These are phyloP conservation scores for Daldinia sp. DNA, from an alignment of 2,329 filamentous ascomycete species.

Conservation along the genomic window DNA sequence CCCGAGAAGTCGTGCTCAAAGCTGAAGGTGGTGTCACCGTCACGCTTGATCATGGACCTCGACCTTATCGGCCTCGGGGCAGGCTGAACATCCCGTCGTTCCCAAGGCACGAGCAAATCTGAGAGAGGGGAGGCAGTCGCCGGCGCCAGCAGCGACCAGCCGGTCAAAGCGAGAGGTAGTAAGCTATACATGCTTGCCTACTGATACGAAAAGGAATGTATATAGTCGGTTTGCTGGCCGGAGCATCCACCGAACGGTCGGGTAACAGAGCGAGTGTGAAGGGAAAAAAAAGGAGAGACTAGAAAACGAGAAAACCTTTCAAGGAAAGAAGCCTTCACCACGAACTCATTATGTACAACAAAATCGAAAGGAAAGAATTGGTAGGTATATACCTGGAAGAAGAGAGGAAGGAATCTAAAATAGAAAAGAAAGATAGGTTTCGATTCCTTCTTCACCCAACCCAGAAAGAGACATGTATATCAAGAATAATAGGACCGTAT, in stretches of 20 bases:
- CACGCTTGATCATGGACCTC: constrained; percentile 29
- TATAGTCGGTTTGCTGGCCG: constrained; percentile 18
- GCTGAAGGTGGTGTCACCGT: constrained; percentile 37
- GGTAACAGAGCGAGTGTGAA: constrained; percentile 3
- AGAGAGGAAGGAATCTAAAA: not conserved
- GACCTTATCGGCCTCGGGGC: not conserved
- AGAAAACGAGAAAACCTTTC: not conserved
- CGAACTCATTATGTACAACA: constrained; percentile 3
- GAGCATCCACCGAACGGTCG: constrained; percentile 15
- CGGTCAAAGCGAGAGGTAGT: constrained; percentile 10
- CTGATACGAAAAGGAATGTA: constrained; percentile 2
- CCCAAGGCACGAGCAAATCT: constrained; percentile 1
- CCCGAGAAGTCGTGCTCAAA: constrained; percentile 31
- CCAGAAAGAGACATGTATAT: not conserved
- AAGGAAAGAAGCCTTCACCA: constrained; percentile 16
- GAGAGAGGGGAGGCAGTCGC: constrained; percentile 21
- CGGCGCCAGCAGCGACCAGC: constrained; percentile 30
- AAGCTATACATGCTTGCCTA: constrained; percentile 23
- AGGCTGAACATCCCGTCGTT: not conserved
- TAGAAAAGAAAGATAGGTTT: not conserved
- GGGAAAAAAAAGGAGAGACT: not conserved
- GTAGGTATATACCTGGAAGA: not conserved
- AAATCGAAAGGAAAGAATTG: not conserved
- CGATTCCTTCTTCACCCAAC: constrained; percentile 4
- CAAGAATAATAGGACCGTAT: constrained; percentile 6